Percentiles rank a stretch among this genome's conserved stretches.
phyloP scores from a whole-genome alignment of 202 grass and related monocot genomes.

The Carex sylvatica region DNA sequence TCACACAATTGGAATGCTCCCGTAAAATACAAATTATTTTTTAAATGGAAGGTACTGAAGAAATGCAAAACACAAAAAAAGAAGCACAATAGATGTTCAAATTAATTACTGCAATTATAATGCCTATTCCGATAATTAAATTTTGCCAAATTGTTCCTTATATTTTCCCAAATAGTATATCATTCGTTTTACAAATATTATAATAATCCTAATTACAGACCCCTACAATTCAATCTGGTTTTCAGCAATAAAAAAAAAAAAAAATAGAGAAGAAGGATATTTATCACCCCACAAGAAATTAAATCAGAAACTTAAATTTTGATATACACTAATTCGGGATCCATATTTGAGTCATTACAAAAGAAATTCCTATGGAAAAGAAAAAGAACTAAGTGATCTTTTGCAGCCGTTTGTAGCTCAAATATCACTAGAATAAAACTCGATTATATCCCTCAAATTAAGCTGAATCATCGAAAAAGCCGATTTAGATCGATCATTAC shows the following conservation, averaged over 20 bases:
- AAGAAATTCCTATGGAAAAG: background rate
- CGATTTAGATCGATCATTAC: conserved; percentile 44
- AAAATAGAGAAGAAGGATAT: background rate
- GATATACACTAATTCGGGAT: conserved; percentile 13
- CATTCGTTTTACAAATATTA: background rate
- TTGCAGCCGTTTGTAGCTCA: conserved; percentile 25
- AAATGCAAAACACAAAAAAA: background rate
- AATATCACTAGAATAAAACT: conserved; percentile 88
- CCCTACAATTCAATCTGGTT: background rate
- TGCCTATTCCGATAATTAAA: background rate
- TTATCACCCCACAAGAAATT: background rate
- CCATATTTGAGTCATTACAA: conserved; percentile 30
- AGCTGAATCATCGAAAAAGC: conserved; percentile 56
- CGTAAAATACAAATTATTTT: background rate
- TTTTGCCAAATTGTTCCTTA: background rate
- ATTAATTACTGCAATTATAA: background rate
- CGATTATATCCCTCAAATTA: conserved; percentile 94
- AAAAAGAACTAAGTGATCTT: conserved; percentile 3
- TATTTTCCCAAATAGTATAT: background rate
- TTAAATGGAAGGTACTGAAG: background rate
- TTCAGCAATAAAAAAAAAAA: background rate
- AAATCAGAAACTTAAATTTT: conserved; percentile 3
- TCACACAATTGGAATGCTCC: background rate
- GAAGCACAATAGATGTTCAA: background rate
- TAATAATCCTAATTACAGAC: background rate